Percentiles rank a stretch among this genome's conserved stretches.
These are phyloP conservation scores for Sonneratia alba DNA, from an alignment of 345 rosid genomes.

Conservation along the genomic window DNA sequence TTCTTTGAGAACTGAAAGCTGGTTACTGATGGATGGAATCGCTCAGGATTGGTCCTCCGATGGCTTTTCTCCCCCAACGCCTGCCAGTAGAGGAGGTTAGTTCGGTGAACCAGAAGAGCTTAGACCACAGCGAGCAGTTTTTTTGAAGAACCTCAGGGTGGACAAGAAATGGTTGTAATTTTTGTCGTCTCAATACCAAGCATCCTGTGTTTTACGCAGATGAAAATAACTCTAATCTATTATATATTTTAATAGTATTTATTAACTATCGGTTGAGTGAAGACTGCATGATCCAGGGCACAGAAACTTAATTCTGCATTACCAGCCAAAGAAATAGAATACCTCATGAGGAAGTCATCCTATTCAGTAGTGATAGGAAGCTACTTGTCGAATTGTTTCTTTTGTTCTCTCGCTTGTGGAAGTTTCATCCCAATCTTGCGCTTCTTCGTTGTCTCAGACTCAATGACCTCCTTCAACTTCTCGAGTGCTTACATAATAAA, in stretches of 20 bases:
- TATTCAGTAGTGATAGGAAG: neutral
- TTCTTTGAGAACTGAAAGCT: slow-evolving; percentile 16
- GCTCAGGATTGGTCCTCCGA: neutral
- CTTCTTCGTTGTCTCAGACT: slow-evolving; percentile 55
- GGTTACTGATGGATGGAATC: neutral
- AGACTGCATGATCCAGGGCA: neutral
- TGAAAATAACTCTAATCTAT: neutral
- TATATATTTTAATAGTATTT: neutral
- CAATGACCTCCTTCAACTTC: slow-evolving; percentile 60
- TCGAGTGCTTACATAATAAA: slow-evolving; percentile 44
- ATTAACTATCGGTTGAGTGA: neutral
- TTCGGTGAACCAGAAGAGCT: neutral
- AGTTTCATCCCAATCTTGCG: slow-evolving; percentile 34
- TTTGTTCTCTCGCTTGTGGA: slow-evolving; percentile 22
- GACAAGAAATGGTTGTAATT: neutral
- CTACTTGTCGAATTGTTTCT: neutral
- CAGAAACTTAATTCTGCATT: neutral
- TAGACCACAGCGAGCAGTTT: neutral
- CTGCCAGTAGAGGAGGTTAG: neutral
- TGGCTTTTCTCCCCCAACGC: neutral
- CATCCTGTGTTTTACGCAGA: neutral
- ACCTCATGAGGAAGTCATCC: neutral
- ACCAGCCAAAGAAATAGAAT: neutral
- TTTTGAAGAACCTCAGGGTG: neutral
- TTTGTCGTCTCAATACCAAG: neutral